phyloP scores from a whole-genome alignment of 176 grass and related monocot species.

The Cymbopogon citratus region DNA sequence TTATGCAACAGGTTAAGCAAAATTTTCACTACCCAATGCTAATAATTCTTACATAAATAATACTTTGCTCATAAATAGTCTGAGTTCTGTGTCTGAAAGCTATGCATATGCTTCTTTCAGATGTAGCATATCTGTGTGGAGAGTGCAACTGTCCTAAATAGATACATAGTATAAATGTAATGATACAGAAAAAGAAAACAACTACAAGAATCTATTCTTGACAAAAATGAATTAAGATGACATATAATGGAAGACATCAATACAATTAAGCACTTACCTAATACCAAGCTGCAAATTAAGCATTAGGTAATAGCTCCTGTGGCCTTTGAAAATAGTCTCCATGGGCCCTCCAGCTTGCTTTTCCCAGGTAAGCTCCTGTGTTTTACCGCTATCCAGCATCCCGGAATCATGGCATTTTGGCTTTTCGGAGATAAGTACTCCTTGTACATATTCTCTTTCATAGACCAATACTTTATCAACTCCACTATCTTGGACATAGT shows the following conservation, averaged over 20 bases:
- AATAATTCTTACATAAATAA: conserved; percentile 16
- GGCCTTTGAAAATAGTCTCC: conserved; percentile 94
- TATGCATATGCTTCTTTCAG: conserved; percentile 4
- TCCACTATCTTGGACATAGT: conserved; percentile 30
- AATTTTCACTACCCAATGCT: not conserved
- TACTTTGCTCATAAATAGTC: not conserved
- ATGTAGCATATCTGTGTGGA: not conserved
- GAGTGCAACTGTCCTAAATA: not conserved
- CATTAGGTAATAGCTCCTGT: conserved; percentile 95
- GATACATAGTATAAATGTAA: not conserved
- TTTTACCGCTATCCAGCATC: conserved; percentile 40
- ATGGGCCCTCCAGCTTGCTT: conserved; percentile 59
- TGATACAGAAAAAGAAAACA: not conserved
- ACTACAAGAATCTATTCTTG: not conserved
- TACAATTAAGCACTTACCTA: conserved; percentile 44
- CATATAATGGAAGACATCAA: not conserved
- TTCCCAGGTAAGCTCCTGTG: conserved; percentile 42
- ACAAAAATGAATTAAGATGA: not conserved
- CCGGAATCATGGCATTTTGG: conserved; percentile 50
- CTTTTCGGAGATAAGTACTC: conserved; percentile 76
- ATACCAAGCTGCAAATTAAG: conserved; percentile 97
- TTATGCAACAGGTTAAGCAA: not conserved
- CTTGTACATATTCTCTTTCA: conserved; percentile 87
- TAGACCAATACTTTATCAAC: conserved; percentile 53
- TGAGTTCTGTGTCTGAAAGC: not conserved